phyloP scores from a whole-genome alignment of 2,329 filamentous ascomycete genomes.

The Calonectria crousiana region DNA sequence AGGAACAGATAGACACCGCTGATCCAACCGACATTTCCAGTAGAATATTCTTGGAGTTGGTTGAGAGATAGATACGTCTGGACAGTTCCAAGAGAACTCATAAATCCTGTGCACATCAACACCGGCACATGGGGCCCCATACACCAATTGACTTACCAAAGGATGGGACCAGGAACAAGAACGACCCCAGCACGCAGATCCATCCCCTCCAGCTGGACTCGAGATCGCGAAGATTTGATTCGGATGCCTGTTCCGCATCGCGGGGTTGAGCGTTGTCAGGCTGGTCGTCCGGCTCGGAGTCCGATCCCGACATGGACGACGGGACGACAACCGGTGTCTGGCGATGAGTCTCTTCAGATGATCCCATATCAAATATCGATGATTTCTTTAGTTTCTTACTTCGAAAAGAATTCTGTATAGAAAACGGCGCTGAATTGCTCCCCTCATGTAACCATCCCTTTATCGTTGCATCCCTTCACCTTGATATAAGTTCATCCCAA shows the following conservation, averaged over 20 bases:
- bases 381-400: neutral
- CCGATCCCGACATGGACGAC: constrained; percentile 25
- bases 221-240: constrained; percentile 25
- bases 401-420: neutral
- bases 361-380: neutral
- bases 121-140: no score
- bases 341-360: neutral
- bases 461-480: neutral
- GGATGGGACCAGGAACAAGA: constrained; percentile 37
- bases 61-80: constrained; percentile 60
- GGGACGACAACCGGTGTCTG: neutral
- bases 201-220: constrained; percentile 37
- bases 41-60: constrained; percentile 56
- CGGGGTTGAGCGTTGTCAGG: constrained; percentile 25
- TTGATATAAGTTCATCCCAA: constrained; percentile 11
- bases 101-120: constrained; percentile 54
- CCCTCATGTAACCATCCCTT: neutral
- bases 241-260: constrained; percentile 29
- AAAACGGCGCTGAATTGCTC: neutral
- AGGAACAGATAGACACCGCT: constrained; percentile 60
- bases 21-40: constrained; percentile 63
- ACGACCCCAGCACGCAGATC: constrained; percentile 42
- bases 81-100: constrained; percentile 60
- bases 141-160: constrained; percentile 34
- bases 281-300: constrained; percentile 23